Evolutionary conservation across 1,284 basidiomycete species (phyloP).

Genomic region (Pterulicium gracile): DNA sequence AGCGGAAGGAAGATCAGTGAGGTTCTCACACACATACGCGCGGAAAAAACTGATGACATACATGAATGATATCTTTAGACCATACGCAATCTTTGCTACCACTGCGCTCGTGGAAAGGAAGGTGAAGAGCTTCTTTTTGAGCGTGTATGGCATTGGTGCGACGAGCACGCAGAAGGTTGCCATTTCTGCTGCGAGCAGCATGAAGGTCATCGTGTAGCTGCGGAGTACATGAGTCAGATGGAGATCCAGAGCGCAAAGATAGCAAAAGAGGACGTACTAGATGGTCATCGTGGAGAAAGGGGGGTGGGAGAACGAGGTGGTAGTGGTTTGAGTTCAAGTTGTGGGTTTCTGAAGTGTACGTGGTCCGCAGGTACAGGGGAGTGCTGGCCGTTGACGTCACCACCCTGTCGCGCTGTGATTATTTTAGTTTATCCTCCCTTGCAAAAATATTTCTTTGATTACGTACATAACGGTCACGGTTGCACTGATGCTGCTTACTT

Average conservation of each 20-base stretch:
- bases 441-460: no score
- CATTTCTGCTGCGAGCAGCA: conserved; percentile 32
- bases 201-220: conserved; percentile 34
- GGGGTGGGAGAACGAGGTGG: conserved; percentile 7
- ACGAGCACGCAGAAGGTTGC: conserved; percentile 65
- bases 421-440: no score
- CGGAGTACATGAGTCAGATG: conserved; percentile 66
- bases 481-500: no score
- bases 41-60: no score
- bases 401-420: conserved; percentile 3
- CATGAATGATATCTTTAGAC: conserved; percentile 92
- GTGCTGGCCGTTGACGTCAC: conserved; percentile 11
- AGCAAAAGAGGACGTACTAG: conserved; percentile 39
- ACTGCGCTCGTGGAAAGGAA: conserved; percentile 66
- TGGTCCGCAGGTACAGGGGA: no score
- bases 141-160: conserved; percentile 64
- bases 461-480: no score
- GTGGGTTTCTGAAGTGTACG: no score
- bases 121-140: conserved; percentile 62
- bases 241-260: conserved; percentile 46
- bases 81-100: conserved; percentile 69
- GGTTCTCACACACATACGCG: no score
- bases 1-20: conserved; percentile 1
- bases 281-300: conserved; percentile 45
- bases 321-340: conserved; percentile 7